Conservation (phyloP, 2,329 filamentous ascomycete species). For the Coniochaeta hoffmannii region DNA sequence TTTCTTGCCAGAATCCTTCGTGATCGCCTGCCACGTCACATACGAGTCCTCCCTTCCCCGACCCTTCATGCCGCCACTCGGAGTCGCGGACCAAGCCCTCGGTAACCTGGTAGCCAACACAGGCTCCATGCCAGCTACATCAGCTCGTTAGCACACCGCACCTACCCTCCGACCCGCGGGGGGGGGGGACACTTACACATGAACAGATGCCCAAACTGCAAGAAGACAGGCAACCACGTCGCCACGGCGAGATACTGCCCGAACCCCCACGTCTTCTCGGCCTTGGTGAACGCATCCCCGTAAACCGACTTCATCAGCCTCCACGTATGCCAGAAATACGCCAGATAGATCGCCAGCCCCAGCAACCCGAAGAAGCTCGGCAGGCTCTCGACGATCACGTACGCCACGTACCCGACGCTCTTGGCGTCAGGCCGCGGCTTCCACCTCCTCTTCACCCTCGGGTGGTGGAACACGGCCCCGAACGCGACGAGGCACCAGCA, state of each 20-base stretch:
- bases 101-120: conserved; percentile 6
- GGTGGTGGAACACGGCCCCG: conserved; percentile 8
- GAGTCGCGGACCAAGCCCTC: conserved; percentile 1
- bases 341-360: conserved; percentile 6
- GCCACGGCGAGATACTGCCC: conserved; percentile 12
- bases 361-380: conserved; percentile 8
- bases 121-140: conserved; percentile 3
- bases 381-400: conserved; percentile 3
- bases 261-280: conserved; percentile 10
- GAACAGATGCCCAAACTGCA: conserved; percentile 8
- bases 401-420: conserved; percentile 4
- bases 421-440: neutral
- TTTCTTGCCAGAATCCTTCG: neutral
- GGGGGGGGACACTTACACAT: neutral
- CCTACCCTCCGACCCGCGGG: neutral
- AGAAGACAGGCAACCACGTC: conserved; percentile 10
- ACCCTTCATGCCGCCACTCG: conserved; percentile 2
- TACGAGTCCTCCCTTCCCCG: neutral
- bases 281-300: conserved; percentile 7
- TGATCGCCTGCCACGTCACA: neutral
- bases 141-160: neutral
- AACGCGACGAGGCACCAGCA: conserved; percentile 7
- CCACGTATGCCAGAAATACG: conserved; percentile 11
- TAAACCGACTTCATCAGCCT: conserved; percentile 12
- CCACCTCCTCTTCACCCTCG: conserved; percentile 1